Conservation (phyloP, 345 rosid species). For the Noccaea caerulescens region DNA sequence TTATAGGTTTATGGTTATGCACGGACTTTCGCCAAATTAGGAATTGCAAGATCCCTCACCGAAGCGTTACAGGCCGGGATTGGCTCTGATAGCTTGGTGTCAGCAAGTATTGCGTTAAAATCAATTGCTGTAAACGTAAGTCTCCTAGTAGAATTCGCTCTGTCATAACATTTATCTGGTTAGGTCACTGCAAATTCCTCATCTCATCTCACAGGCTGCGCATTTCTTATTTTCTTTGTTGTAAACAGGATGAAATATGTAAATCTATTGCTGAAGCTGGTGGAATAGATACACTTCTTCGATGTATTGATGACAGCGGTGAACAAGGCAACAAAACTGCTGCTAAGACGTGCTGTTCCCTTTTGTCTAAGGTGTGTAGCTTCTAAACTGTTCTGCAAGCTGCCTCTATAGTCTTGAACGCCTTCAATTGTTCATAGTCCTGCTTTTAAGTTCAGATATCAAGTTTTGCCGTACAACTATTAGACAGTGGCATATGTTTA, state of each 20-base stretch:
- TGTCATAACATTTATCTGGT: slow-evolving; percentile 18
- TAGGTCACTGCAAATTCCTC: background rate
- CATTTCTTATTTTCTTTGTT: slow-evolving; percentile 3
- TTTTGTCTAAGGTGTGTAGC: slow-evolving; percentile 71
- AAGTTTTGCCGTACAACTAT: slow-evolving; percentile 12
- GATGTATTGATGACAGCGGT: slow-evolving; percentile 75
- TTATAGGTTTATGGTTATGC: slow-evolving; percentile 92
- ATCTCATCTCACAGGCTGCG: slow-evolving; percentile 11
- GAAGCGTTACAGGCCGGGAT: slow-evolving; percentile 71
- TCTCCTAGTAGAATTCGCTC: slow-evolving; percentile 13
- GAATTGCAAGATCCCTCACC: slow-evolving; percentile 71
- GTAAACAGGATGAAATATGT: slow-evolving; percentile 76
- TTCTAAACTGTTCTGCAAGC: slow-evolving; percentile 9
- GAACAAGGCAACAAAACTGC: slow-evolving; percentile 73
- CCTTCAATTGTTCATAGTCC: slow-evolving; percentile 7
- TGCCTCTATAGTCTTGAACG: background rate
- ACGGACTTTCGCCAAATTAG: slow-evolving; percentile 78
- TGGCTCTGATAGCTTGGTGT: slow-evolving; percentile 71
- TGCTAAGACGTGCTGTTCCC: slow-evolving; percentile 76
- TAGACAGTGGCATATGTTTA: slow-evolving; percentile 8
- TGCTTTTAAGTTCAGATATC: background rate
- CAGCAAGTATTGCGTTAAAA: slow-evolving; percentile 79
- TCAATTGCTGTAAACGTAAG: slow-evolving; percentile 89
- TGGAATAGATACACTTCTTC: slow-evolving; percentile 77
- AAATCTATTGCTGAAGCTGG: slow-evolving; percentile 88